Percentiles rank a stretch among this genome's conserved stretches.
These are phyloP conservation scores for Ceratobasidium theobromae DNA, from an alignment of 1,284 basidiomycete genomes.

Conservation along the genomic window DNA sequence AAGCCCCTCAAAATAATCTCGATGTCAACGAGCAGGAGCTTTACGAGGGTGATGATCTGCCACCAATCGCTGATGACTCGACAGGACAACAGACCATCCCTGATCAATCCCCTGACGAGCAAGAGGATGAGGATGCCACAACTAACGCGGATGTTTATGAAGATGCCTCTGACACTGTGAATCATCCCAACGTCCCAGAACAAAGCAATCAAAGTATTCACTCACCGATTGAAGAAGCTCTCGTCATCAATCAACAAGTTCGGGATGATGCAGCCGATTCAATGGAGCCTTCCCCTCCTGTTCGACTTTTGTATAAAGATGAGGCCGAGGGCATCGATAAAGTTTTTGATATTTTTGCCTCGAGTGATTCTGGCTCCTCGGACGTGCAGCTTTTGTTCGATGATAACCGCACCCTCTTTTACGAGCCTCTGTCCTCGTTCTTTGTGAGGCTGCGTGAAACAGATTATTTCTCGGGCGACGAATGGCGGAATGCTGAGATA, in stretches of 20 bases:
- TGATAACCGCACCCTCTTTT: slow-evolving; percentile 26
- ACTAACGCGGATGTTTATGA: not conserved
- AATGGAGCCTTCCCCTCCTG: slow-evolving; percentile 30
- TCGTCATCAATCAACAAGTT: slow-evolving; percentile 22
- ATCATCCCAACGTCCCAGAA: not conserved
- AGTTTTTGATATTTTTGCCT: slow-evolving; percentile 11
- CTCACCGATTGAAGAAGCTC: slow-evolving; percentile 18
- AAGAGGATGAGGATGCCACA: not conserved
- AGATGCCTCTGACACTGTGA: not conserved
- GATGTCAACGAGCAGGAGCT: not conserved
- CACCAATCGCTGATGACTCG: not conserved
- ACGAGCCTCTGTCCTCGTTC: slow-evolving; percentile 18
- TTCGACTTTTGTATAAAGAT: slow-evolving; percentile 9
- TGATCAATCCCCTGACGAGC: not conserved
- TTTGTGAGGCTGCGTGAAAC: slow-evolving; percentile 20
- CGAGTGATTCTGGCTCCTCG: not conserved
- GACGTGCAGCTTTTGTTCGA: slow-evolving; percentile 5
- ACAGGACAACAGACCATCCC: not conserved
- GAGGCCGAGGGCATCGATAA: not conserved
- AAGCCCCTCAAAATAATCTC: not conserved
- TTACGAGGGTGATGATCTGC: not conserved
- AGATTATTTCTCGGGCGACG: not conserved
- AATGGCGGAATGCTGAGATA: slow-evolving; percentile 26
- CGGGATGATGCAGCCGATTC: slow-evolving; percentile 30
- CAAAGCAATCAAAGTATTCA: not conserved